Evolutionary conservation across 2,329 filamentous ascomycete species (phyloP), one percentile per base, ranked within the genome.

Genomic region (Dothiorella sarmentorum): DNA sequence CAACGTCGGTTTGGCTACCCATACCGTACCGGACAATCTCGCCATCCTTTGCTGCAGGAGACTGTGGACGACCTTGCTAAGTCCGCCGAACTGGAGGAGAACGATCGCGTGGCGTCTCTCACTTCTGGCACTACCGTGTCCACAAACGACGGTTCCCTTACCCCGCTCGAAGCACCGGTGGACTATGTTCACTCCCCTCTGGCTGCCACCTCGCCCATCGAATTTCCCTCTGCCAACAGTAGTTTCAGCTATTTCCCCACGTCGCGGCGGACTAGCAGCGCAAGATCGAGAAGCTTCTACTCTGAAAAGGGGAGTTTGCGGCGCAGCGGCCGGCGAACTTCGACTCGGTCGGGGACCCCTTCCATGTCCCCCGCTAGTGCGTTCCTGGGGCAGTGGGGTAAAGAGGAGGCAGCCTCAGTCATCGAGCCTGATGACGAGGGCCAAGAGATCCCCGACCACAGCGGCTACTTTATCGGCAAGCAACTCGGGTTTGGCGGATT

Each of bases 401-500:
- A 72, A 66, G 65, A 64, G 31, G 65, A 66, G 44, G 66, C 69
- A 51, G 58, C 68, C 60, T 56, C 77, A 67, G 56, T 76, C 73
- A 59, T 68, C 68, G 65, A 74, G 67, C 55, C 73, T 67, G 85
- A 88, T 66, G 83, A 86, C 49, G 85, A 88, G 73, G 85, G 85
- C 3, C 85, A 88, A 67, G 81, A 85, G 61, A 82, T 88, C 45
- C 85, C 84, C 40, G 79, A 78, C 45, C 66, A 76, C 40, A 74
- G 81, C 55, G 83, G 86, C 62, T 88, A 87, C 68, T 83, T 88
- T 29, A 82, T 88, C 53, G 85, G 85, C 47, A 84, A 85, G 63
- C 81, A 84, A 61, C 84, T 88, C 60, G 85, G 84, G 3, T 82
- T 78, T 62, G 85, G 85, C 24, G 85, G 85, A 3, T 88, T 88